These are phyloP conservation scores for Teunomyces tritomae DNA, from an alignment of 805 yeast species.

Conservation along the genomic window DNA sequence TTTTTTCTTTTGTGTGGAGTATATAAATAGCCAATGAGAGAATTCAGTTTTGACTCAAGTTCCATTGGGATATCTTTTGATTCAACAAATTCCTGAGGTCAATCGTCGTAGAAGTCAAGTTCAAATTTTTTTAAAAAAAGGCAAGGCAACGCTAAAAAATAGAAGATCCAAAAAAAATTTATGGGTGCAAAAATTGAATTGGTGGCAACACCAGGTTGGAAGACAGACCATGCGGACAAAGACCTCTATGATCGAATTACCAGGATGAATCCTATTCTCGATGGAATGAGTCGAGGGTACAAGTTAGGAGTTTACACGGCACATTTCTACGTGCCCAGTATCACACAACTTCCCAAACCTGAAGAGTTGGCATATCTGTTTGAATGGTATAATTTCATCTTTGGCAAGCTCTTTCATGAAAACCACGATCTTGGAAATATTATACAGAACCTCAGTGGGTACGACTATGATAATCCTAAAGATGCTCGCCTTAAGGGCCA, in stretches of 20 bases:
- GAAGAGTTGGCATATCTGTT: neutral
- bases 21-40: neutral
- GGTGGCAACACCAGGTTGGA: neutral
- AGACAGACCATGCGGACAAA: neutral
- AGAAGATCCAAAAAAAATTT: neutral
- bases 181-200: neutral
- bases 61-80: too few relatives aligned
- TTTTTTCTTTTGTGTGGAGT: neutral
- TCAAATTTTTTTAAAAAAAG: too few relatives aligned
- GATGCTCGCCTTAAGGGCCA: neutral
- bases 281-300: slow-evolving; percentile 1
- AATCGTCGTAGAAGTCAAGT: too few relatives aligned
- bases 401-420: slow-evolving; percentile 1
- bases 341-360: slow-evolving; percentile 1
- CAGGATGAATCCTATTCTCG: neutral
- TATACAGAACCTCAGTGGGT: neutral
- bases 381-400: slow-evolving; percentile 1
- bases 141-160: neutral
- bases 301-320: slow-evolving; percentile 1
- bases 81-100: too few relatives aligned
- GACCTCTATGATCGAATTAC: neutral
- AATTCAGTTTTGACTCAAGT: too few relatives aligned
- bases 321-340: neutral
- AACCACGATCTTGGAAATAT: neutral
- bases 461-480: neutral